Base-by-base conservation (phyloP, 148 eudicot genomes). In the Chenopodium quinoa region DNA sequence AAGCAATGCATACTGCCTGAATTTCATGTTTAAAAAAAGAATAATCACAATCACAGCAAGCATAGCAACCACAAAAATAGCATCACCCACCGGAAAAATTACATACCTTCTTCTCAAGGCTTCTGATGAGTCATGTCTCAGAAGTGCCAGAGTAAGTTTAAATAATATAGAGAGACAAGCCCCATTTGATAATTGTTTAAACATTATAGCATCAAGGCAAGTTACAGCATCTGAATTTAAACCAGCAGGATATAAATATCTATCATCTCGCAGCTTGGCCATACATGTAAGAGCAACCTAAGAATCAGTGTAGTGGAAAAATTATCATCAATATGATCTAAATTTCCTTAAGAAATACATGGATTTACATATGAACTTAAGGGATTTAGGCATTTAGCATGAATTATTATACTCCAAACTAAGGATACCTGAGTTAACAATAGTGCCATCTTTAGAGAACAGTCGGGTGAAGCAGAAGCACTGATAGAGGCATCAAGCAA, bases 251-350 rank as follows among this genome's bases (percentile, higher is more conserved):
- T 85, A 87, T 37, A 86, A 48, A 81, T 89, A 97, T 86, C 98
- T 88, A 88, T 92, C 97, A 78, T 94, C 99, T 19, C 95, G 98
- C 66, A 97, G 84, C 86, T 94, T 97, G 60, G 99, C 94, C 98
- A 97, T 94, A 89, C 95, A 92, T 62, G 97, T 94, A 74, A 94
- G 88, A 56, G 94, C 89, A 84, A 93, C 99, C 99, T 96, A 83
- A 12, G 58, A 68, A 7, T 40, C 56, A 86, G 46, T 73, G 22
- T 82, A 56, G 31, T n/a, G 77, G 13, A 48, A 73, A 79, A 48
- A 66, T 22, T 23, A 40, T 83, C 74, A 88, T 54, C 48, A 64
- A 69, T 22, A 47, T 62, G 73, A 47, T 17, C 67, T 34, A 58
- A 37, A 63, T 11, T 37, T 11, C 23, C 29, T 58, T 44, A 62